Percentiles rank a stretch among this genome's conserved stretches.
Conservation (phyloP, 768 basidiomycete species). For the Mycena galericulata region DNA sequence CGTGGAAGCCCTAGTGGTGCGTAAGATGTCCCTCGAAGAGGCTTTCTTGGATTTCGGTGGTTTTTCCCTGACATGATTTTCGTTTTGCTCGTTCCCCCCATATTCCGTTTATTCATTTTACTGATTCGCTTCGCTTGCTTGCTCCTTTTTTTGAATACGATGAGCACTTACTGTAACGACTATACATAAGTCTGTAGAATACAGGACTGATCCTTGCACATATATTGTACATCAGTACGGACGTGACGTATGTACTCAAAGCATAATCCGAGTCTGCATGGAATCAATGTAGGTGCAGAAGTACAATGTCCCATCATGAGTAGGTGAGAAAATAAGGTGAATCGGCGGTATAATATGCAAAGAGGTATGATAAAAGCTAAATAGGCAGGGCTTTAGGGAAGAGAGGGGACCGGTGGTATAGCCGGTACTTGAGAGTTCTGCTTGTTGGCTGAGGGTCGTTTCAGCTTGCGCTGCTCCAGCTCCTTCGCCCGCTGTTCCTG, state of each 20-base stretch:
- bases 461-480: conserved; percentile 67
- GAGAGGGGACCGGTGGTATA: conserved; percentile 25
- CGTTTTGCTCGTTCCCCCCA: background rate
- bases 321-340: conserved; percentile 9
- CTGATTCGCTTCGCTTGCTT: background rate
- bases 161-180: too few species aligned
- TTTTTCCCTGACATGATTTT: conserved; percentile 56
- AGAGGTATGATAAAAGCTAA: conserved; percentile 27
- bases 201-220: too few species aligned
- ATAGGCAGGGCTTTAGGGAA: conserved; percentile 6
- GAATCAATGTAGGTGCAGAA: conserved; percentile 13
- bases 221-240: too few species aligned
- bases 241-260: background rate
- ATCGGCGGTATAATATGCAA: conserved; percentile 31
- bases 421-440: conserved; percentile 10
- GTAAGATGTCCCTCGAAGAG: conserved; percentile 82
- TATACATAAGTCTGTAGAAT: too few species aligned
- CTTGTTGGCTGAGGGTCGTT: conserved; percentile 54
- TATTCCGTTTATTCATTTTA: background rate
- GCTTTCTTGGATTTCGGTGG: conserved; percentile 82
- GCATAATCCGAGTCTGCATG: background rate
- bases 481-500: conserved; percentile 80
- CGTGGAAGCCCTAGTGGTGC: conserved; percentile 84
- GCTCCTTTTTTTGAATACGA: background rate
- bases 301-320: conserved; percentile 33